These are phyloP conservation scores for Rhodocollybia butyracea DNA, from an alignment of 768 basidiomycete species.

Conservation along the genomic window DNA sequence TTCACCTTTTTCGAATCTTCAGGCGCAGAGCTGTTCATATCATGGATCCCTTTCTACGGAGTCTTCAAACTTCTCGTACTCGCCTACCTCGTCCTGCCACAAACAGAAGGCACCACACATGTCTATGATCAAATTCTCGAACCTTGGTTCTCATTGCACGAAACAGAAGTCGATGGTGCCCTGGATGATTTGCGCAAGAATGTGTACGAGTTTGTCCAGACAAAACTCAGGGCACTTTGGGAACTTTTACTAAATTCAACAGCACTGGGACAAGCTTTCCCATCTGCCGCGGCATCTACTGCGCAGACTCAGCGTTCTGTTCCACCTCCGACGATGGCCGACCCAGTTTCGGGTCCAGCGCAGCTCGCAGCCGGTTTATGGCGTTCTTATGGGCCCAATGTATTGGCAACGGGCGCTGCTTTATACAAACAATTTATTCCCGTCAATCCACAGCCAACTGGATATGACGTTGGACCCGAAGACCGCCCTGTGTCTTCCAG, in stretches of 20 bases:
- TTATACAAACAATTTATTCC: conserved; percentile 53
- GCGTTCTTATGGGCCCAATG: conserved; percentile 73
- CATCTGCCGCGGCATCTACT: not conserved
- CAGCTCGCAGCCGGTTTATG: conserved; percentile 67
- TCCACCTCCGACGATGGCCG: conserved; percentile 41
- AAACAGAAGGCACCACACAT: conserved; percentile 84
- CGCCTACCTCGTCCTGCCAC: conserved; percentile 87
- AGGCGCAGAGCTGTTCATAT: conserved; percentile 82
- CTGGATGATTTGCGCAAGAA: conserved; percentile 62
- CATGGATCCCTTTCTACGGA: conserved; percentile 91
- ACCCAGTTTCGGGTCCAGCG: conserved; percentile 60
- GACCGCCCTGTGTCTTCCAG: conserved; percentile 14
- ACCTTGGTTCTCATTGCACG: conserved; percentile 81
- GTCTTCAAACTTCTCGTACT: conserved; percentile 79
- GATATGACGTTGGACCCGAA: conserved; percentile 3
- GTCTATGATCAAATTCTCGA: conserved; percentile 78
- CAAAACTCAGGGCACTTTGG: conserved; percentile 63
- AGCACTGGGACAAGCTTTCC: conserved; percentile 40
- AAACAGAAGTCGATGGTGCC: conserved; percentile 79
- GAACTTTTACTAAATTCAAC: conserved; percentile 44
- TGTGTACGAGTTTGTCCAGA: conserved; percentile 63
- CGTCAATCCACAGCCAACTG: conserved; percentile 21
- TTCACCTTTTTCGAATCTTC: conserved; percentile 69
- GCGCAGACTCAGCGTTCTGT: not conserved
- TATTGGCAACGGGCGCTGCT: conserved; percentile 66